Conservation (phyloP, 2,329 filamentous ascomycete species). For the Chalaropsis thielavioides region DNA sequence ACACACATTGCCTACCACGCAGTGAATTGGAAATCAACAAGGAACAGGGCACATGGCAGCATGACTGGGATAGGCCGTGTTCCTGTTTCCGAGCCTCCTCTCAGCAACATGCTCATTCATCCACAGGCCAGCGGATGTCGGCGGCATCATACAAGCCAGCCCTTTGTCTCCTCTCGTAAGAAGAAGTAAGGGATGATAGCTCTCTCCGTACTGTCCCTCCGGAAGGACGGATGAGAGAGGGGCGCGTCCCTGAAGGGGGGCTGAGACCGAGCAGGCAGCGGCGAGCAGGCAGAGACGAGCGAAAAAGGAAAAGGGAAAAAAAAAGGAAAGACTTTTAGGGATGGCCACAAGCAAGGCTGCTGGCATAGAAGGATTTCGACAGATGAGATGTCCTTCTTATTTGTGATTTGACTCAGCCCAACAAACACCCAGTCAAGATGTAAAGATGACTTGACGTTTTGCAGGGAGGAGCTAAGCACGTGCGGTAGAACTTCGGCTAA, state of each 20-base stretch:
- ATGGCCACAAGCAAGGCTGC: neutral
- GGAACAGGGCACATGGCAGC: neutral
- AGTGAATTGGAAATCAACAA: neutral
- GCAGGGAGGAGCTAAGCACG: neutral
- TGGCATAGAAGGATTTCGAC: neutral
- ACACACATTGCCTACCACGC: neutral
- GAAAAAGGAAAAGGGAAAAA: neutral
- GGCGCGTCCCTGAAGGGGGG: neutral
- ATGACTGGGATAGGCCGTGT: neutral
- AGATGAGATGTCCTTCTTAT: neutral
- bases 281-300: too few relatives aligned
- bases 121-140: neutral
- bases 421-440: too few relatives aligned
- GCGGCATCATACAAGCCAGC: neutral
- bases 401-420: constrained; percentile 1
- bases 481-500: too few relatives aligned
- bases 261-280: too few relatives aligned
- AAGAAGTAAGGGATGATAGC: neutral
- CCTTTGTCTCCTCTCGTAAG: neutral
- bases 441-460: neutral
- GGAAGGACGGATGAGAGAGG: neutral
- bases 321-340: neutral
- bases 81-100: neutral
- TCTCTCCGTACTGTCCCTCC: neutral
- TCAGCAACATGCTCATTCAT: too few relatives aligned